Conservation (phyloP, 495 filamentous ascomycete genomes). For the Penicillium dipodomyicola region DNA sequence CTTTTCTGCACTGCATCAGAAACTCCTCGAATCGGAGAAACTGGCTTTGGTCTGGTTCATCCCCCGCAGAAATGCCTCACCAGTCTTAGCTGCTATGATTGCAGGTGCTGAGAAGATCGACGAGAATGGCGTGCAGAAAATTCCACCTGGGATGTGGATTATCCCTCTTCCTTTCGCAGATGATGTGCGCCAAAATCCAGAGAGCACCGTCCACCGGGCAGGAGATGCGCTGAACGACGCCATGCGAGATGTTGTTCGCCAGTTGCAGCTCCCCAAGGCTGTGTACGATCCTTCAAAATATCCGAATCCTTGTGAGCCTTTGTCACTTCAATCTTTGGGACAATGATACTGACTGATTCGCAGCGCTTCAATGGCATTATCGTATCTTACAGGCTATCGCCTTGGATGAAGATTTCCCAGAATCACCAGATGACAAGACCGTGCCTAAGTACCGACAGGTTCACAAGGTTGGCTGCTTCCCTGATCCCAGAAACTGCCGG, state of each 20-base stretch:
- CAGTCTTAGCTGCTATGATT: slow-evolving; percentile 75
- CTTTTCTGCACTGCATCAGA: slow-evolving; percentile 87
- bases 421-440: slow-evolving; percentile 77
- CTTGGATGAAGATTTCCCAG: slow-evolving; percentile 86
- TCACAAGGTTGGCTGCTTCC: slow-evolving; percentile 56
- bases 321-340: neutral
- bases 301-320: slow-evolving; percentile 68
- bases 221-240: slow-evolving; percentile 70
- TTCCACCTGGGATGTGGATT: slow-evolving; percentile 88
- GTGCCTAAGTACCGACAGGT: slow-evolving; percentile 80
- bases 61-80: slow-evolving; percentile 71
- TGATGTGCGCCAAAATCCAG: slow-evolving; percentile 74
- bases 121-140: slow-evolving; percentile 61
- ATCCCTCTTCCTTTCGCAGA: slow-evolving; percentile 87
- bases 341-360: slow-evolving; percentile 8
- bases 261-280: slow-evolving; percentile 86
- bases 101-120: slow-evolving; percentile 67
- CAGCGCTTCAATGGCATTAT: slow-evolving; percentile 94
- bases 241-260: slow-evolving; percentile 79
- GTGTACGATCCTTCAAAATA: slow-evolving; percentile 81
- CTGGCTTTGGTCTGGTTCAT: slow-evolving; percentile 89
- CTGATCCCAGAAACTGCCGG: neutral
- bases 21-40: slow-evolving; percentile 72
- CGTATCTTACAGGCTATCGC: slow-evolving; percentile 89
- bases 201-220: slow-evolving; percentile 54